Base-by-base conservation (phyloP, 495 filamentous ascomycete species). In the Neurospora sp. region DNA sequence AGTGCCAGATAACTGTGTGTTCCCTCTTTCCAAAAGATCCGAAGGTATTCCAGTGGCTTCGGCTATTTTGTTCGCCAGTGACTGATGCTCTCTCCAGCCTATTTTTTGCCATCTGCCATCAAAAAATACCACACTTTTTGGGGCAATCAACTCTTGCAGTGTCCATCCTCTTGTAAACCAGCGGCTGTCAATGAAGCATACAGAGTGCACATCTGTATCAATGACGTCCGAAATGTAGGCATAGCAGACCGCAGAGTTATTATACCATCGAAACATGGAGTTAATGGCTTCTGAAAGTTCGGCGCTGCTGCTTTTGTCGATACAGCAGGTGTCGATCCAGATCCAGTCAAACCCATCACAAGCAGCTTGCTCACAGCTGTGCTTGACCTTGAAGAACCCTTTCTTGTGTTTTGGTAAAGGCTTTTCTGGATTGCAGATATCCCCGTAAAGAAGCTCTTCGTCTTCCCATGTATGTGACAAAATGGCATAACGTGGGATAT, bases 91-190 rank as follows among this genome's bases (percentile, higher is more conserved):
- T 35, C 31, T 35, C 35, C 3, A 0, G 41, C 37, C 73, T 70
- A 16, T 20, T 10, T 1, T n/a, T 23, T 73, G 38, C 79, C 78
- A 80, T 7, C 54, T 70, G 14, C 66, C 70, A 40, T 72, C 75
- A 23, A 74, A 80, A 27, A 80, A 79, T 1, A 77, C 72, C 2
- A 79, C 31, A 11, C 66, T 76, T 3, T 41, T 37, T 1, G 79
- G 79, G 0, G 79, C 78, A 0, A 80, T 66, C 23, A 80, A 72
- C 20, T 80, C 79, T 20, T 78, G 79, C 0, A 80, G 71, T 0
- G 78, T 79, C 78, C 77, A 80, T 4, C 76, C 76, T 0, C 78
- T 71, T 5, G 66, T 76, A 54, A 80, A 80, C 78, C 78, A 80
- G 27, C 74, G 42, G 38, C 74, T 75, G 31, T 31, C 27, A 31